A percentile compares a stretch with the other conserved stretches of the same genome.
These are phyloP conservation scores for Alternaria triticina DNA, from an alignment of 2,329 filamentous ascomycete species.

Conservation along the genomic window DNA sequence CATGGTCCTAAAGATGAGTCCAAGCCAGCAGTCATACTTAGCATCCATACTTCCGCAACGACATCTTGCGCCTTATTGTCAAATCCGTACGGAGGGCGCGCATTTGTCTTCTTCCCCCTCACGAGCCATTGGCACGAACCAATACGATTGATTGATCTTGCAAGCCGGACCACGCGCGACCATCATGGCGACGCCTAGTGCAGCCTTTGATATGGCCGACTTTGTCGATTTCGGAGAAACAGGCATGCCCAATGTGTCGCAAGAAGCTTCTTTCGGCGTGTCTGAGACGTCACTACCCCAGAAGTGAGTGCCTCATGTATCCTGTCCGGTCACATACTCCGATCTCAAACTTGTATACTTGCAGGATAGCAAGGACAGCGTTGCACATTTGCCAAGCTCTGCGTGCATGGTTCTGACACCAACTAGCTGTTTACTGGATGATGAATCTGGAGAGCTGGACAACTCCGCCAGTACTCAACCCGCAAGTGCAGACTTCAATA, in stretches of 20 bases:
- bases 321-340: not conserved
- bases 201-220: conserved; percentile 41
- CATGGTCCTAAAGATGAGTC: conserved; percentile 7
- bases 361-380: not conserved
- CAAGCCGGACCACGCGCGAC: conserved; percentile 2
- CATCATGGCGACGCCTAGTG: conserved; percentile 37
- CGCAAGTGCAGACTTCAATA: conserved; percentile 42
- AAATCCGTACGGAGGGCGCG: conserved; percentile 23
- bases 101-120: conserved; percentile 13
- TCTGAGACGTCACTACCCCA: conserved; percentile 7
- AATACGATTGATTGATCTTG: not conserved
- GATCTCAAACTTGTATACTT: not conserved
- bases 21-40: conserved; percentile 18
- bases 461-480: conserved; percentile 10
- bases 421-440: conserved; percentile 3
- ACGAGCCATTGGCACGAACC: not conserved
- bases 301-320: conserved; percentile 18
- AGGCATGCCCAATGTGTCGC: conserved; percentile 35
- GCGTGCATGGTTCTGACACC: conserved; percentile 10
- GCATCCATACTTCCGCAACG: conserved; percentile 9
- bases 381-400: not conserved
- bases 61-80: conserved; percentile 27
- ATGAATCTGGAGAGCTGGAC: conserved; percentile 7
- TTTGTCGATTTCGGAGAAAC: conserved; percentile 51
- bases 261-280: conserved; percentile 10